Evolutionary conservation across 305 asterid species (phyloP).

Genomic region (Galium porrigens): DNA sequence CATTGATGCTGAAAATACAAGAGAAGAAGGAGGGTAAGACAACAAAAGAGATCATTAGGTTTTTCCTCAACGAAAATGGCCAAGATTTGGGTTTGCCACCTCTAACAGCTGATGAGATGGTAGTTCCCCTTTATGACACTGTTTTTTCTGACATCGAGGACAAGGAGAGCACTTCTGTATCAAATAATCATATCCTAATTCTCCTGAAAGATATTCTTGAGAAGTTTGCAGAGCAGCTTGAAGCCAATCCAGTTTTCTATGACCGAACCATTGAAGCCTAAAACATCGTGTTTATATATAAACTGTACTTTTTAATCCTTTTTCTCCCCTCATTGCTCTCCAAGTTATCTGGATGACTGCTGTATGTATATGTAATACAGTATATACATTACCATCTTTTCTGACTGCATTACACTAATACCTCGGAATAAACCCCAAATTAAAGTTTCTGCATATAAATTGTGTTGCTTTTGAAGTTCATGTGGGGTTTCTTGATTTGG

Average conservation of each 20-base stretch:
- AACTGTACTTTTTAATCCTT: neutral
- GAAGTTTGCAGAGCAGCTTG: constrained; percentile 39
- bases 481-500: too few relatives aligned
- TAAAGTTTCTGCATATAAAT: too few relatives aligned
- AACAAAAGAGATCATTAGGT: constrained; percentile 18
- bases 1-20: constrained; percentile 20
- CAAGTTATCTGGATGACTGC: neutral
- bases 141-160: constrained; percentile 26
- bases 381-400: too few relatives aligned
- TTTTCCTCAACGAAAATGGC: constrained; percentile 31
- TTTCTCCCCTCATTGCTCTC: neutral
- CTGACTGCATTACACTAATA: too few relatives aligned
- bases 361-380: too few relatives aligned
- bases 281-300: neutral
- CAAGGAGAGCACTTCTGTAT: constrained; percentile 12
- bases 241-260: constrained; percentile 34
- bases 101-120: constrained; percentile 28
- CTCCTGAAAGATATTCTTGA: constrained; percentile 31
- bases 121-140: constrained; percentile 26
- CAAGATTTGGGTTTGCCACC: constrained; percentile 39
- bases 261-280: constrained; percentile 21
- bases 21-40: constrained; percentile 18
- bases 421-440: too few relatives aligned
- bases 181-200: constrained; percentile 21
- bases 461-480: too few relatives aligned